phyloP scores from a whole-genome alignment of 2,329 filamentous ascomycete species.

The Botryosphaeria agaves region DNA sequence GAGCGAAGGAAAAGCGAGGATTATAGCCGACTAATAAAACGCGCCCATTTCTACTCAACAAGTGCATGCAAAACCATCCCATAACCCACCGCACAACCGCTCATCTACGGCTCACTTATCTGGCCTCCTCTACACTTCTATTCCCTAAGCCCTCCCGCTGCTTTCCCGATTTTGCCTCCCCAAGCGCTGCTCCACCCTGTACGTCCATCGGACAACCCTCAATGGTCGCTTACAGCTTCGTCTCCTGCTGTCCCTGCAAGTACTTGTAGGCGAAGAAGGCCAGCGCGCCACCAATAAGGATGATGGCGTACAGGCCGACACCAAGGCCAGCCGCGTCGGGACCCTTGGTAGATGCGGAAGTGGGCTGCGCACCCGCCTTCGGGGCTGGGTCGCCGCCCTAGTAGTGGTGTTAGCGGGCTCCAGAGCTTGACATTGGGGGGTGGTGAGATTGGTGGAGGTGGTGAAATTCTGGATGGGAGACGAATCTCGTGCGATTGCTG shows the following conservation, averaged over 20 bases:
- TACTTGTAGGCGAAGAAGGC: constrained; percentile 80
- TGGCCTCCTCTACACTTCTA: too few species aligned
- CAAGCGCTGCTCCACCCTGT: too few species aligned
- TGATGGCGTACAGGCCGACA: constrained; percentile 62
- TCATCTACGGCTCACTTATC: too few species aligned
- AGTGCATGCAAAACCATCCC: too few species aligned
- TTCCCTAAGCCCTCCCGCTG: too few species aligned
- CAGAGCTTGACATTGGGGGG: constrained; percentile 1
- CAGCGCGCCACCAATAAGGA: constrained; percentile 58
- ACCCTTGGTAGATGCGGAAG: constrained; percentile 26
- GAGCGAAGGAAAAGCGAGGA: too few species aligned
- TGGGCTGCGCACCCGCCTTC: constrained; percentile 33
- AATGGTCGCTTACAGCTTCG: background rate
- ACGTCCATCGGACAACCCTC: too few species aligned
- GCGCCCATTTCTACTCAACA: too few species aligned
- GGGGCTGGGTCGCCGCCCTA: constrained; percentile 65
- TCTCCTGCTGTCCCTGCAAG: constrained; percentile 33
- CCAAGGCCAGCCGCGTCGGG: constrained; percentile 40
- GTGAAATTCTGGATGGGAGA: constrained; percentile 4
- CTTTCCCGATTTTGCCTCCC: too few species aligned
- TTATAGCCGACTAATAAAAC: too few species aligned
- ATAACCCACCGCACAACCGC: too few species aligned
- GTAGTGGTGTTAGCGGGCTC: background rate
- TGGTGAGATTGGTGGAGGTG: constrained; percentile 2
- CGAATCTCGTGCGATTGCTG: too few species aligned